Base-by-base conservation (phyloP, 192 early-diverging fungal species). In the Kickxella alabastrina region DNA sequence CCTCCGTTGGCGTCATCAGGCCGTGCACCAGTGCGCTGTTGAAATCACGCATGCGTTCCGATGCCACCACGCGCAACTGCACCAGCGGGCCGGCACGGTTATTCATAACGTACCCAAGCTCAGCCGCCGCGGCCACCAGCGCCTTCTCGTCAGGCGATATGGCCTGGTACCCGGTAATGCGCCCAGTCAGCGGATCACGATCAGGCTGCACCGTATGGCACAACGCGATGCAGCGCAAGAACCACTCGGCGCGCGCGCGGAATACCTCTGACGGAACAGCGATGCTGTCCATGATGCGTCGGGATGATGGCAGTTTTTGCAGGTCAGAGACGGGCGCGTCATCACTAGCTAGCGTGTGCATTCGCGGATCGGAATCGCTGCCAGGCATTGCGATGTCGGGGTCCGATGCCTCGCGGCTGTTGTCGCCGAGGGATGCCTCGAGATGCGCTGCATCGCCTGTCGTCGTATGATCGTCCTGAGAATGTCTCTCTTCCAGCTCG, bases 141-240 rank as follows among this genome's bases (percentile, higher is more conserved):
- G 91, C 91, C 59, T 85, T 82, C 65, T 92, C 91, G 54, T 92
- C 91, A 10, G 91, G 90, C 10, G 87, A 91, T 1, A 86, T 80
- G 1, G 86, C 85, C 69, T 87, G 85, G 59, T 92, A 93, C n/a
- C 83, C 77, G 24, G 83, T 83, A 24, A 76, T 72, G 9, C 75
- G 62, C 14, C 81, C 78, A 1, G 79, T 83, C 31, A 78, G 65
- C 26, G 77, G 66, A 59, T 82, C 78, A 23, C 77, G 63, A 52
- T 91, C 89, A 0, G 89, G 90, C 25, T 91, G 80, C 28, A 78
- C 86, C 49, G 84, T 90, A 51, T 92, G 92, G 54, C 90, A 92
- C 13, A 93, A 68, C 3, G 85, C 86, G 59, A 95, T 81, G 36
- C 87, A 82, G 0, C 83, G 80, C 45, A 86, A 59, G 42, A 93